Base-by-base conservation (phyloP, 78 protist species). In the Diacronema lutheri region DNA sequence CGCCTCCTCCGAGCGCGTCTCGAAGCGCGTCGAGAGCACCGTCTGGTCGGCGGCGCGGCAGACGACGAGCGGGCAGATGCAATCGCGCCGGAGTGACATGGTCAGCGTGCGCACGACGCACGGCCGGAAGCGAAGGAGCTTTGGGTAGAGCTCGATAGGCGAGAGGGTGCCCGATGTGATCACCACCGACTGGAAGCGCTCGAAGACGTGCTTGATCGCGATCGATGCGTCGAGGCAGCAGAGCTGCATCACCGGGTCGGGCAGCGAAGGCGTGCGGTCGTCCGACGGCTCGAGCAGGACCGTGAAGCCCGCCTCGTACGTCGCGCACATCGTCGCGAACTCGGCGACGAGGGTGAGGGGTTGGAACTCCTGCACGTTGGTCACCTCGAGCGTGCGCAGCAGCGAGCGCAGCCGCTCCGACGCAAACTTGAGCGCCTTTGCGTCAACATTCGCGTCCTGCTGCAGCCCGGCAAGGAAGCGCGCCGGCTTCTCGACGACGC, bases 101-200 rank as follows among this genome's bases (percentile, higher is more conserved):
- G 68, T 0, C 71, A 78, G 37, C 33, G 83, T 56, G 38, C 40
- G 74, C 60, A 84, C 77, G 0, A 92, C 77, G 2, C 77, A 81
- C 20, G 99, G 98, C 62, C 60, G 10, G 84, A 98, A 93, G 50
- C 89, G 74, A 16, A 98, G 83, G 14, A 98, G 88, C 69, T 91
- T 94, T 16, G 97, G 90, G 86, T 97, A 98, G 93, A 97, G 93
- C 80, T 93, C 98, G 62, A 98, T 68, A n/a, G 99, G 99, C 13
- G 98, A 95, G 1, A 98, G 86, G 0, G 99, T 98, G 41, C 86
- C 86, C 26, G 86, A 82, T 20, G 86, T 82, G 77, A 82, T 82
- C 33, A 82, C 57, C 4, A 93, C 94, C 20, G 79, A 71, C 55
- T 79, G 77, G 69, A 82, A 97, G 37, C 66, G 62, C 26, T 87